Base-by-base conservation (phyloP, 2,329 filamentous ascomycete species). In the Stagonosporopsis rhizophila region DNA sequence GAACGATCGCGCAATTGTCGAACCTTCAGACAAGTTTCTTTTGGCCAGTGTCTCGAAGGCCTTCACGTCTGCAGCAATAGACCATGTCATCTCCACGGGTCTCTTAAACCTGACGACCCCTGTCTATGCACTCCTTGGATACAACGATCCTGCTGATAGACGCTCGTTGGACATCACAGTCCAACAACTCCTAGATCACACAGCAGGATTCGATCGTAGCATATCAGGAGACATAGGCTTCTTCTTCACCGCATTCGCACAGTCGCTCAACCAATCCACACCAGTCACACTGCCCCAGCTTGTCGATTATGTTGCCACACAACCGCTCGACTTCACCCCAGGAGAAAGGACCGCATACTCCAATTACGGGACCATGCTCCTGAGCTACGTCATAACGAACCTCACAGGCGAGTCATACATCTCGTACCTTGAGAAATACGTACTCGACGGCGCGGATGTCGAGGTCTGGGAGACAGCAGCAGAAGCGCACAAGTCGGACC, bases 1-100 rank as follows among this genome's bases (percentile, higher is more conserved):
- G 57, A 58, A 51, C 35, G 56, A 68, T 35, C 61, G 58, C 19
- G 50, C 63, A n/a, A 32, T 62, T 9, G 61, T 64, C 19, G 22
- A 60, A 17, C 52, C 57, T 12, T 38, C 54, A 7, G 65, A 69
- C 34, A 65, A 65, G 22, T 66, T 69, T 44, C 65, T 68, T 17
- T 61, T 68, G 11, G 65, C 52, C 6, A 69, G 67, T 42, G 58
- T 66, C 12, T 64, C 58, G 34, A 69, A 68, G 51, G 47, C 54
- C n/a, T 69, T 68, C 47, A 64, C 59, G 6, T 60, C 62, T 23
- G 62, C 64, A 4, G 65, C 65, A 28, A 60, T 44, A 25, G 41
- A 60, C 22, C 44, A 58, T 11, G 52, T 68, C 15, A 40, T 61
- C 38, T 51, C 60, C 35, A 50, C 46, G n/a, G 60, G 56, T 7